A percentile compares a stretch with the other conserved stretches of the same genome.
phyloP scores from a whole-genome alignment of 1,139 yeast species.

The Hanseniaspora uvarum region DNA sequence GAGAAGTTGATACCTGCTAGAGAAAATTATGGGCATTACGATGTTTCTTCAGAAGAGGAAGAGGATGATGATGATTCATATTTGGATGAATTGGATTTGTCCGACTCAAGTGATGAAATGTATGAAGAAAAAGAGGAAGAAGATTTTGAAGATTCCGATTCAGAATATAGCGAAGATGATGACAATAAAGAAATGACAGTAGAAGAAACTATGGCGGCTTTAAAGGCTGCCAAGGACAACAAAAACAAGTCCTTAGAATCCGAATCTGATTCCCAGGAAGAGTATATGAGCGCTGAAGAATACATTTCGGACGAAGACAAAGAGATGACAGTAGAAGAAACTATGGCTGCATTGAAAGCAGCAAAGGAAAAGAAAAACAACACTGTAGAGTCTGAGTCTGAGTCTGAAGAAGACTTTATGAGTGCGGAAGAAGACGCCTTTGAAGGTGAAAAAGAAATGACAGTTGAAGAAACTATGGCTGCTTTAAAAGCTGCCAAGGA shows the following conservation, averaged over 20 bases:
- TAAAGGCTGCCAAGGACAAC: conserved; percentile 35
- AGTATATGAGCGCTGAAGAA: not conserved
- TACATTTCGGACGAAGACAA: conserved; percentile 5
- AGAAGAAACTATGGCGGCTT: conserved; percentile 35
- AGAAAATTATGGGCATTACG: conserved; percentile 7
- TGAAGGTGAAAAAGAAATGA: conserved; percentile 20
- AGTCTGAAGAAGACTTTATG: not conserved
- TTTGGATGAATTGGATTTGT: conserved; percentile 3
- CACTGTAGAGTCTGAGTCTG: not conserved
- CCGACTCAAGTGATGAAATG: conserved; percentile 1
- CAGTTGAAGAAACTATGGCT: conserved; percentile 37
- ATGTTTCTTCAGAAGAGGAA: conserved; percentile 9
- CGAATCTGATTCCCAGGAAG: not conserved
- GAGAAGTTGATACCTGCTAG: conserved; percentile 13
- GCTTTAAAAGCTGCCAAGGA: conserved; percentile 39
- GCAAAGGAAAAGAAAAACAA: conserved; percentile 29
- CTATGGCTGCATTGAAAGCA: conserved; percentile 37
- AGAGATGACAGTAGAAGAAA: conserved; percentile 28
- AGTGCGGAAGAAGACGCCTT: not conserved
- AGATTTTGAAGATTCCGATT: conserved; percentile 12
- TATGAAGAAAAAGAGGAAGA: conserved; percentile 4
- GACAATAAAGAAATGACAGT: conserved; percentile 20
- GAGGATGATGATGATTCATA: conserved; percentile 13
- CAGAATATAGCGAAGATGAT: not conserved
- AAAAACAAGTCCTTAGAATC: not conserved